These are phyloP conservation scores for Barnettozyma vustinii DNA, from an alignment of 805 yeast species.

Conservation along the genomic window DNA sequence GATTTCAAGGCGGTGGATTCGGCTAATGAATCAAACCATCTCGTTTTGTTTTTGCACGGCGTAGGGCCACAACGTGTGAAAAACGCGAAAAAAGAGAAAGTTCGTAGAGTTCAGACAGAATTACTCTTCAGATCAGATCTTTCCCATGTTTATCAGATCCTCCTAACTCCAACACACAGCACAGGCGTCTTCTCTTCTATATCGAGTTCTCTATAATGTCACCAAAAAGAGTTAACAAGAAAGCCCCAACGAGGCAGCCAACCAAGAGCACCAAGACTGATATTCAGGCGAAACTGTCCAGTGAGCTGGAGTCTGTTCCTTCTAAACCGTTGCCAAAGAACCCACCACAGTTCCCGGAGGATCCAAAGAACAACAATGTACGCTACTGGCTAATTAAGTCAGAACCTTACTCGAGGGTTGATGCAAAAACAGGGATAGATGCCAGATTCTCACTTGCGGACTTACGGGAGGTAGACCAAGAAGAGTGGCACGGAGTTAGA, in stretches of 20 bases:
- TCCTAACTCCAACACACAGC: no score
- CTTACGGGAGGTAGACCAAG: slow-evolving; percentile 31
- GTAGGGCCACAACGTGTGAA: no score
- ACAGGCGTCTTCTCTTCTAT: no score
- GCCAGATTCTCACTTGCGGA: slow-evolving; percentile 43
- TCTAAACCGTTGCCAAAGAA: slow-evolving; percentile 27
- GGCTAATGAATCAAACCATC: not conserved
- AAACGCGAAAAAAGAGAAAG: no score
- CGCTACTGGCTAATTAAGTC: slow-evolving; percentile 53
- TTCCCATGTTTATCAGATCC: no score
- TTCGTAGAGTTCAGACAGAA: no score
- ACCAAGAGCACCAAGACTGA: not conserved
- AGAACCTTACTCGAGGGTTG: slow-evolving; percentile 47
- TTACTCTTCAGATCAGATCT: no score
- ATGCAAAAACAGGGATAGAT: slow-evolving; percentile 41
- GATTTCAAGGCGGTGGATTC: not conserved
- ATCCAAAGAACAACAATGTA: slow-evolving; percentile 21
- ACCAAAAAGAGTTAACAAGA: slow-evolving; percentile 5
- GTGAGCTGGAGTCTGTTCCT: not conserved
- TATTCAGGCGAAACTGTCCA: not conserved
- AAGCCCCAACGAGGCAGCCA: not conserved
- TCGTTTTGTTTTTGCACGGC: not conserved
- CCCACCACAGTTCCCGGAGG: slow-evolving; percentile 29
- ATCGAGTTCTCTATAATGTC: slow-evolving; percentile 2
- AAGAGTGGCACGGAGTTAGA: slow-evolving; percentile 59